Percentiles rank a stretch among this genome's conserved stretches.
phyloP scores from a whole-genome alignment of 2,329 filamentous ascomycete genomes.

The Fusarium kyushuense region DNA sequence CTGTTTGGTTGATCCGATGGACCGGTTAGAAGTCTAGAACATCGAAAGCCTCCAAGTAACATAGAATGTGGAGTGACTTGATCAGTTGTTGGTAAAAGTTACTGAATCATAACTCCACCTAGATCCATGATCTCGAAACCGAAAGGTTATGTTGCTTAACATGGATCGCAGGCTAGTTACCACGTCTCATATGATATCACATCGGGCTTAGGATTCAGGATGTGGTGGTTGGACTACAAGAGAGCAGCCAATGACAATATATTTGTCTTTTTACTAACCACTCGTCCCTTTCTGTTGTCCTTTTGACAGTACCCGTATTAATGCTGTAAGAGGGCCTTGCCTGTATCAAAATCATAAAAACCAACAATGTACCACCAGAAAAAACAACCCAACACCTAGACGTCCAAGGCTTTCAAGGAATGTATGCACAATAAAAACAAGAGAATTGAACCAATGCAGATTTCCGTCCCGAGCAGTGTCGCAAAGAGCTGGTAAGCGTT shows the following conservation, averaged over 20 bases:
- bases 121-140: background rate
- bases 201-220: background rate
- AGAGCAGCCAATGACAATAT: conserved; percentile 26
- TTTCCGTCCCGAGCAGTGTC: background rate
- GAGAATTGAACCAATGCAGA: conserved; percentile 33
- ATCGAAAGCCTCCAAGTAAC: conserved; percentile 5
- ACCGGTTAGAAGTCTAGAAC: conserved; percentile 6
- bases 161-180: background rate
- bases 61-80: conserved; percentile 36
- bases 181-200: background rate
- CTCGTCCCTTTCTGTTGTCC: conserved; percentile 6
- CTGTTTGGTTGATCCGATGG: conserved; percentile 31
- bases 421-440: conserved; percentile 41
- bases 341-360: conserved; percentile 32
- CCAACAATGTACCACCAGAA: conserved; percentile 35
- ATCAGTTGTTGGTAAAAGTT: background rate
- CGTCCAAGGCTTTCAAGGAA: conserved; percentile 46
- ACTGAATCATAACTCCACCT: background rate
- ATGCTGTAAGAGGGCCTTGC: conserved; percentile 25
- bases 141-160: background rate
- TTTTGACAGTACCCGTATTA: conserved; percentile 42
- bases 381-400: conserved; percentile 46
- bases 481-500: background rate
- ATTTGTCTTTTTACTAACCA: conserved; percentile 24
- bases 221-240: conserved; percentile 23